Evolutionary conservation across 768 basidiomycete genomes (phyloP).

Genomic region (Chlorophyllum brunneum): DNA sequence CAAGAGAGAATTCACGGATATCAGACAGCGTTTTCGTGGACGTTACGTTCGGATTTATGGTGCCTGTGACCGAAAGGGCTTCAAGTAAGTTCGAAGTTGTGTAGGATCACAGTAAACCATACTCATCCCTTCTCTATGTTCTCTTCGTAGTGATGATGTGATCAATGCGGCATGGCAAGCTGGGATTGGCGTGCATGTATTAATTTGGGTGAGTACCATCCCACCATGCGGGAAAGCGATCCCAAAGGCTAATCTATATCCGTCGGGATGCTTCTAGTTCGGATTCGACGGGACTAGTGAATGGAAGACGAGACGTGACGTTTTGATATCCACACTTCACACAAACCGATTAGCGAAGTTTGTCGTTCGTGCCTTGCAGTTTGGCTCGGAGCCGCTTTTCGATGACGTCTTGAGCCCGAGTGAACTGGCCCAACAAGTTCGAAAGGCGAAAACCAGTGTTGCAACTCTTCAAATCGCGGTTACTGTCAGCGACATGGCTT

Average conservation of each 20-base stretch:
- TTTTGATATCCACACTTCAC: slow-evolving; percentile 47
- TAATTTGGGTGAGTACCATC: slow-evolving; percentile 60
- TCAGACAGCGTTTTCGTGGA: slow-evolving; percentile 53
- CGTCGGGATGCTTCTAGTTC: slow-evolving; percentile 28
- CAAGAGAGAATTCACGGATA: slow-evolving; percentile 53
- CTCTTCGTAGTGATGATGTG: slow-evolving; percentile 41
- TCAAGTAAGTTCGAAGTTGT: slow-evolving; percentile 34
- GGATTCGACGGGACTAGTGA: slow-evolving; percentile 43
- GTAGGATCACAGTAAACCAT: neutral
- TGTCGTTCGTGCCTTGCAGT: slow-evolving; percentile 62
- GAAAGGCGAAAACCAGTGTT: slow-evolving; percentile 43
- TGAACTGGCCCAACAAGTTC: slow-evolving; percentile 49
- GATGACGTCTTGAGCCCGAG: slow-evolving; percentile 50
- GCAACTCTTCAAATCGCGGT: slow-evolving; percentile 57
- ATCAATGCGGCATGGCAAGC: slow-evolving; percentile 67
- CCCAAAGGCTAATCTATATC: neutral
- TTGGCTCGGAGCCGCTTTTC: slow-evolving; percentile 68
- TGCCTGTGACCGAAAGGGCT: slow-evolving; percentile 39
- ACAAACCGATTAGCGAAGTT: slow-evolving; percentile 61
- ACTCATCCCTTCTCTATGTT: slow-evolving; percentile 4
- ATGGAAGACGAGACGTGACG: slow-evolving; percentile 53
- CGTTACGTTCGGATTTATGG: slow-evolving; percentile 65
- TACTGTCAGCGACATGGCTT: slow-evolving; percentile 65
- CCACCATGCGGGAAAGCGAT: neutral
- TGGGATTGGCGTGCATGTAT: slow-evolving; percentile 66